A percentile compares a stretch with the other conserved stretches of the same genome.
Conservation (phyloP, 169 alveolate genomes). For the Plasmodium gaboni region DNA sequence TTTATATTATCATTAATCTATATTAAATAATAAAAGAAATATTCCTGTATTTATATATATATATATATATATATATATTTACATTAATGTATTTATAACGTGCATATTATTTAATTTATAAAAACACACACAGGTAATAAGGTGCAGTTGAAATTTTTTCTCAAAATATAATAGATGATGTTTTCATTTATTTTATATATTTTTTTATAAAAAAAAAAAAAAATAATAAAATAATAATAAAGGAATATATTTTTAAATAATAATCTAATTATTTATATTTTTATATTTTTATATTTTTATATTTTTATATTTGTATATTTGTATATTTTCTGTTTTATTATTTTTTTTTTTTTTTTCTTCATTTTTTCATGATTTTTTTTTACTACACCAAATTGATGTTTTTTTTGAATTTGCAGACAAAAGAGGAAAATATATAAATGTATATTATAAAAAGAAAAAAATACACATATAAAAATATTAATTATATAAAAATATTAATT, state of each 20-base stretch:
- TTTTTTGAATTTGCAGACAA: conserved; percentile 30
- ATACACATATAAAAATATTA: too few species aligned
- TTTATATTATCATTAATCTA: too few species aligned
- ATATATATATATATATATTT: conserved; percentile 7
- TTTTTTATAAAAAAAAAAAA: background rate
- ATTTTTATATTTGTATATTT: background rate
- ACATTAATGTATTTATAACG: background rate
- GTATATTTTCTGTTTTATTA: background rate
- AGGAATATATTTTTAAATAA: background rate
- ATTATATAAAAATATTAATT: too few species aligned
- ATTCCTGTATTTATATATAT: background rate
- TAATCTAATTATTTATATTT: background rate
- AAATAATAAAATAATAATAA: conserved; percentile 2
- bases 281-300: background rate
- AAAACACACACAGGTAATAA: conserved; percentile 30
- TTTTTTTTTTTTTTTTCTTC: conserved; percentile 1
- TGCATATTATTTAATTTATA: background rate
- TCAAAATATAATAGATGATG: too few species aligned
- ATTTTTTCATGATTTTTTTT: background rate
- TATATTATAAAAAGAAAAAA: background rate
- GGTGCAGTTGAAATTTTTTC: conserved; percentile 8
- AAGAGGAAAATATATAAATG: background rate
- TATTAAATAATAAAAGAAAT: too few species aligned
- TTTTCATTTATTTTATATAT: too few species aligned
- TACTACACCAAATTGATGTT: background rate